These are phyloP conservation scores for Santalum album DNA, from an alignment of 164 flowering plant species.

Conservation along the genomic window DNA sequence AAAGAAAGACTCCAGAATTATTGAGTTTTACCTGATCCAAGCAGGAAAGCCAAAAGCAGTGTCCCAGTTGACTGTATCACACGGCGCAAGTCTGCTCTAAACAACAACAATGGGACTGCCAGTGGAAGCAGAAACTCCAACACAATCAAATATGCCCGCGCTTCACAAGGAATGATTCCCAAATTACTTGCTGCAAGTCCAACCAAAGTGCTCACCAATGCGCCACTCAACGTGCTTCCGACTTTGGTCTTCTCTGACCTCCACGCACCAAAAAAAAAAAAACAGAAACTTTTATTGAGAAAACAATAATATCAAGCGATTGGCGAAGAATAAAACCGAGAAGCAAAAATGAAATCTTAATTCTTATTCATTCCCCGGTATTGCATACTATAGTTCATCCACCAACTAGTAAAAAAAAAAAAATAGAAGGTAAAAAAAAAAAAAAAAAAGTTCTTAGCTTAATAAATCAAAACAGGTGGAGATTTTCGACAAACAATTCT, in stretches of 20 bases:
- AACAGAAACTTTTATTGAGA: not conserved
- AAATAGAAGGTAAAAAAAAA: too few relatives aligned
- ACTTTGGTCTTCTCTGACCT: conserved; percentile 89
- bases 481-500: too few relatives aligned
- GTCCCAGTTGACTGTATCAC: conserved; percentile 70
- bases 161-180: conserved; percentile 53
- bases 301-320: not conserved
- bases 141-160: conserved; percentile 56
- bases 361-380: too few relatives aligned
- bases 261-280: conserved; percentile 2
- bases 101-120: conserved; percentile 67
- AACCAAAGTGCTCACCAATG: conserved; percentile 65
- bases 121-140: conserved; percentile 60
- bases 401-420: too few relatives aligned
- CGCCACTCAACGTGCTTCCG: conserved; percentile 67
- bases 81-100: conserved; percentile 72
- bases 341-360: not conserved
- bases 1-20: not conserved
- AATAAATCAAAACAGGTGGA: too few relatives aligned
- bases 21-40: conserved; percentile 55
- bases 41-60: conserved; percentile 65
- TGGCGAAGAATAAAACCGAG: too few relatives aligned
- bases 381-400: too few relatives aligned
- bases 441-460: too few relatives aligned
- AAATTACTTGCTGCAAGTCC: conserved; percentile 82